Conservation (phyloP, 768 basidiomycete genomes). For the Lactarius hatsudake region DNA sequence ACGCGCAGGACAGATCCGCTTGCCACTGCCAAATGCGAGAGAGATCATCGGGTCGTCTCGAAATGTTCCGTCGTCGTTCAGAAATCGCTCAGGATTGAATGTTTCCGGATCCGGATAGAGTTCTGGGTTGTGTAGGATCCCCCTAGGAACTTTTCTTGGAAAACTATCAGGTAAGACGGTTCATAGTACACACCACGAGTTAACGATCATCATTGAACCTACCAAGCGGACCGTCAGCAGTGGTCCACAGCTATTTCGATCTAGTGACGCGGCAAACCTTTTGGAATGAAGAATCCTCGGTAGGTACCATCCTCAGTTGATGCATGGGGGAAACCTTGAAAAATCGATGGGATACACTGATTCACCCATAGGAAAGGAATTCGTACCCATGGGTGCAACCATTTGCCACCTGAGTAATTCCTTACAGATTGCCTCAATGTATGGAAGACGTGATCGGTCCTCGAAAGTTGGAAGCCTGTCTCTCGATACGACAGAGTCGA, state of each 20-base stretch:
- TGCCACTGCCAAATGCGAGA: slow-evolving; percentile 15
- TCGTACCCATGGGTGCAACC: neutral
- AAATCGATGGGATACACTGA: neutral
- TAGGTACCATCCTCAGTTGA: slow-evolving; percentile 57
- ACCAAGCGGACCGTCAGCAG: neutral
- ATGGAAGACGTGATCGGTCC: too few species aligned
- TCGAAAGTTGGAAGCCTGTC: too few species aligned
- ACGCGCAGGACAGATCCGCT: neutral
- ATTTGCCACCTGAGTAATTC: neutral
- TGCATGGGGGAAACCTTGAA: slow-evolving; percentile 25
- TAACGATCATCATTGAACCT: slow-evolving; percentile 22
- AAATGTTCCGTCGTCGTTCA: slow-evolving; percentile 22
- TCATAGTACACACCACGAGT: too few species aligned
- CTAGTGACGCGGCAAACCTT: slow-evolving; percentile 37
- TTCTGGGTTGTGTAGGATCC: neutral
- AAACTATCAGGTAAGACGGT: too few species aligned
- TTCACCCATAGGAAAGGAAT: slow-evolving; percentile 17
- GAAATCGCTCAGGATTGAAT: slow-evolving; percentile 28
- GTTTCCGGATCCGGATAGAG: neutral
- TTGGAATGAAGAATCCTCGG: slow-evolving; percentile 51
- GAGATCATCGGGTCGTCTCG: slow-evolving; percentile 5
- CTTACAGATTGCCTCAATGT: neutral
- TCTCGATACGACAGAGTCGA: too few species aligned
- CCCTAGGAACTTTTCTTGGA: neutral
- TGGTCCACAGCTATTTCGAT: neutral